phyloP scores from a whole-genome alignment of 2,329 filamentous ascomycete species.

The Claviceps capensis region DNA sequence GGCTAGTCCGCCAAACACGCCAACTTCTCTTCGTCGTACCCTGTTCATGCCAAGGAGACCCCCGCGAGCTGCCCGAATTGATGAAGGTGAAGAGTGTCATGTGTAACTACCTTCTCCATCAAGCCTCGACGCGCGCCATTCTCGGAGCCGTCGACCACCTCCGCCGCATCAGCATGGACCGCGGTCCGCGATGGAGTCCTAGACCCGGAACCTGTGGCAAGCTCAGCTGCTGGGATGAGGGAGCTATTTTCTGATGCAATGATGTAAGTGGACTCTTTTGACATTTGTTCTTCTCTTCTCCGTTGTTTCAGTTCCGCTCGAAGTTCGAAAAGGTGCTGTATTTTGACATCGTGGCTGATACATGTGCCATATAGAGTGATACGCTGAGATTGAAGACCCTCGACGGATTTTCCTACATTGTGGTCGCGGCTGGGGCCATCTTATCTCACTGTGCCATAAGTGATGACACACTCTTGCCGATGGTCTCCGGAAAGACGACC shows the following conservation, averaged over 20 bases:
- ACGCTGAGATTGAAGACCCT: background rate
- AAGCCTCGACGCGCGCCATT: no score
- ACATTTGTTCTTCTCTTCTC: background rate
- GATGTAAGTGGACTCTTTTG: background rate
- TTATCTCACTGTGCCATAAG: background rate
- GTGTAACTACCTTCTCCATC: background rate
- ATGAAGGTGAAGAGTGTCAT: background rate
- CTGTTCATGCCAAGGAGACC: background rate
- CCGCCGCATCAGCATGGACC: background rate
- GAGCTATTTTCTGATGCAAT: background rate
- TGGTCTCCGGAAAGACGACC: background rate
- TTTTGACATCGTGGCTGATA: background rate
- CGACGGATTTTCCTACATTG: background rate
- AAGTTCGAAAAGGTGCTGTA: no score
- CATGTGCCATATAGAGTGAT: background rate
- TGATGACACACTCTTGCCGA: no score
- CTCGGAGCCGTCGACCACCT: background rate
- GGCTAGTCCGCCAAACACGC: background rate
- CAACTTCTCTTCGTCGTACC: no score
- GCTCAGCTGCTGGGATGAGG: background rate
- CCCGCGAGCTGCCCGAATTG: background rate
- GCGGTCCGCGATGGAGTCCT: background rate
- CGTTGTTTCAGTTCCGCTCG: background rate
- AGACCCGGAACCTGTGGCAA: background rate
- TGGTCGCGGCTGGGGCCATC: background rate